Conservation (phyloP, 257 asterid species). For the Avicennia marina region DNA sequence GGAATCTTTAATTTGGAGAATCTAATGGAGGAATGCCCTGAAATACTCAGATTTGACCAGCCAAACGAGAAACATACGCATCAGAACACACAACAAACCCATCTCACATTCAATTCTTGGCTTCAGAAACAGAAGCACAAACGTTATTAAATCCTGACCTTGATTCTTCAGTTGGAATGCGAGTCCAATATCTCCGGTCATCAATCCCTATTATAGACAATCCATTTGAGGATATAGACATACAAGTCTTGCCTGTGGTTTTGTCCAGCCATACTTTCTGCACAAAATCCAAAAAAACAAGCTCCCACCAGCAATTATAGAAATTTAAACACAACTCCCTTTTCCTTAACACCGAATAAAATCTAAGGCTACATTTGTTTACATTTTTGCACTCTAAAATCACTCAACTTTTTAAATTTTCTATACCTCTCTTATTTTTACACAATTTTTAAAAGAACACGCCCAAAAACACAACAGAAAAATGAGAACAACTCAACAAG, state of each 20-base stretch:
- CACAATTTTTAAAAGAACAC: too few species aligned
- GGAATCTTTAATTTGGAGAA: neutral
- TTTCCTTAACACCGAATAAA: too few species aligned
- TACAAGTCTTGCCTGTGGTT: constrained; percentile 57
- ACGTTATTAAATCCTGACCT: constrained; percentile 42
- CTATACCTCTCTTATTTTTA: too few species aligned
- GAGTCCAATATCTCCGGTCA: constrained; percentile 90
- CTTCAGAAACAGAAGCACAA: neutral
- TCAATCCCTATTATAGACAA: constrained; percentile 81
- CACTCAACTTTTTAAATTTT: too few species aligned
- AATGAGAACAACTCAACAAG: too few species aligned
- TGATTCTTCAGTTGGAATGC: constrained; percentile 81
- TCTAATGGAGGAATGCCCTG: neutral
- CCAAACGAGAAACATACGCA: constrained; percentile 11
- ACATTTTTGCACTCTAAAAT: too few species aligned
- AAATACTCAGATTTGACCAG: constrained; percentile 9
- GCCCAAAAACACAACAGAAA: too few species aligned
- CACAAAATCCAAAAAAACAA: constrained; percentile 24
- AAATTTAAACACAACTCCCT: too few species aligned
- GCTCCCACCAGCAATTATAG: neutral
- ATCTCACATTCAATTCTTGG: neutral
- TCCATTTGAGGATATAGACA: constrained; percentile 67
- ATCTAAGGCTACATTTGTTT: too few species aligned
- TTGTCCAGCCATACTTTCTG: constrained; percentile 92
- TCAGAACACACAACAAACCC: constrained; percentile 10